phyloP scores from a whole-genome alignment of 352 stramenopile genomes.

The Globisporangium ultimum region DNA sequence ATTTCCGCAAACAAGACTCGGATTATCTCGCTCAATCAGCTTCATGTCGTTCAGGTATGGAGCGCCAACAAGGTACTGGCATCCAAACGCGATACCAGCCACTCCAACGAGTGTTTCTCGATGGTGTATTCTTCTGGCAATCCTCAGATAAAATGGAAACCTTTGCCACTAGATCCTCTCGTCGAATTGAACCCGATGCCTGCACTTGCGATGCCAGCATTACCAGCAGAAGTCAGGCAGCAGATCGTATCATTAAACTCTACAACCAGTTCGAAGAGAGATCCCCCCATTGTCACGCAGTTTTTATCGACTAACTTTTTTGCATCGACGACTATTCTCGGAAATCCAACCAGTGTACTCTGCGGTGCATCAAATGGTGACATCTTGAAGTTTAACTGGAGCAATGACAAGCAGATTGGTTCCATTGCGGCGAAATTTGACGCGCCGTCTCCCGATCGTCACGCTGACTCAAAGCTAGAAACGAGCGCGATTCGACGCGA shows the following conservation, averaged over 20 bases:
- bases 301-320: slow-evolving; percentile 22
- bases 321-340: slow-evolving; percentile 16
- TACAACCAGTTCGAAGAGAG: background rate
- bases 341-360: slow-evolving; percentile 18
- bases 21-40: slow-evolving; percentile 24
- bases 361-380: slow-evolving; percentile 28
- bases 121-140: slow-evolving; percentile 4
- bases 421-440: slow-evolving; percentile 31
- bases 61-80: slow-evolving; percentile 15
- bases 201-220: slow-evolving; percentile 16
- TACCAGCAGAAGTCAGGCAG: slow-evolving; percentile 20
- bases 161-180: slow-evolving; percentile 23
- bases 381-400: slow-evolving; percentile 31
- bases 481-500: slow-evolving; percentile 22
- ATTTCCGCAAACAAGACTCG: slow-evolving; percentile 14
- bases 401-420: background rate
- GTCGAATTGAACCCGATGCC: slow-evolving; percentile 17
- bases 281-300: background rate
- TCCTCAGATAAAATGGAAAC: slow-evolving; percentile 27
- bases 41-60: slow-evolving; percentile 25
- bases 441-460: slow-evolving; percentile 9
- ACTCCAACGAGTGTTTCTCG: slow-evolving; percentile 39
- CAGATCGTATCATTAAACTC: slow-evolving; percentile 2
- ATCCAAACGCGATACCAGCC: background rate
- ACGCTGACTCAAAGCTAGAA: slow-evolving; percentile 6